Evolutionary conservation across 2,329 filamentous ascomycete species (phyloP), one percentile per base, ranked within the genome.

Genomic region (Alternaria atra): DNA sequence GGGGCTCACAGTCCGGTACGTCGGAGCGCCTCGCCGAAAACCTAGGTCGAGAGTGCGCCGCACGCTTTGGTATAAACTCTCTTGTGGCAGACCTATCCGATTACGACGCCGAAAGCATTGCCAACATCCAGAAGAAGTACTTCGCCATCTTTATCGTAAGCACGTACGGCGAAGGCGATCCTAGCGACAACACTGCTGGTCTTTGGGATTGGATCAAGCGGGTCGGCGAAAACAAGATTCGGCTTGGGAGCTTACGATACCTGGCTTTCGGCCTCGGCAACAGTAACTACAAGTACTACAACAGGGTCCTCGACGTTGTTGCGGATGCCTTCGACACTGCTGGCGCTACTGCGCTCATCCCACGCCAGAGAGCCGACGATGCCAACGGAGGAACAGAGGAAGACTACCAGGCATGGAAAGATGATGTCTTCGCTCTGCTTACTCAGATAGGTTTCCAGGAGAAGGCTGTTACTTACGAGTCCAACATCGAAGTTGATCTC

Each of bases 1-100:
- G 80, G 80, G 81, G 81, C n/a, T 83, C 82, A 2, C 82, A 84
- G 61, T 82, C 81, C 4, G 82, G 82, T 8, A 83, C 81, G 0
- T 80, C 81, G 0, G 81, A 84, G 61, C 74, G 76, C 9, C 77
- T 83, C 52, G 81, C 82, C 7, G 76, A 77, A 51, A 74, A 76
- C 5, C 69, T 84, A 1, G 76, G 76, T 4, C 74, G 78, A 47
- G 82, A 84, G 50, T 76, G 76, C 44, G 69, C 73, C 17, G 71
- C 73, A 30, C 74, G 77, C 17, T 83, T 82, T 48, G 79, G 80
- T 5, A 70, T 82, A 12, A 72, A 79, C 43, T 69, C 75, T 7
- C 63, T 84, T 27, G 75, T 75, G 0, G 82, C 80, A 6, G 82
- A 85, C 57, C 71, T 84, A 3, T 81, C 79, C 6, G 83, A 85